phyloP scores from a whole-genome alignment of 192 early-diverging fungal species.

The Podila epicladia region DNA sequence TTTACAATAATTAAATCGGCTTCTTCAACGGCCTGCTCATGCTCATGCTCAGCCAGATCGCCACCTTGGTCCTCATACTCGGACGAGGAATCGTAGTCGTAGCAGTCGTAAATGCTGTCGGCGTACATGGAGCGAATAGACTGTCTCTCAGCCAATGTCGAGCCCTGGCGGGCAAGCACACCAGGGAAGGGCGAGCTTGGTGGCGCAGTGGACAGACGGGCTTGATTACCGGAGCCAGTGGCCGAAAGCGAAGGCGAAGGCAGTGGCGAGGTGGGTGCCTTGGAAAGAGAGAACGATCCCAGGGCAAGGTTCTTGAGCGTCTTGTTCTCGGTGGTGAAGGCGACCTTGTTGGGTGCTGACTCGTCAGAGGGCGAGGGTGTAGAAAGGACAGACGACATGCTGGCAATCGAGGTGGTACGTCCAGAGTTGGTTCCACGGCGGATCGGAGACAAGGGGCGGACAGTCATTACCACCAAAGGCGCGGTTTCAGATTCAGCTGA shows the following conservation, averaged over 20 bases:
- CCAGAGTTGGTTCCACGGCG: constrained; percentile 20
- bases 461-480: constrained; percentile 8
- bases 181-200: constrained; percentile 15
- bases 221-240: neutral
- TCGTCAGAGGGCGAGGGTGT: constrained; percentile 11
- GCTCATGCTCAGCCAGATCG: neutral
- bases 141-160: constrained; percentile 26
- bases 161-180: constrained; percentile 31
- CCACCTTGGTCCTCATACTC: constrained; percentile 23
- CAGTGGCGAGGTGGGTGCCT: constrained; percentile 40
- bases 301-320: constrained; percentile 16
- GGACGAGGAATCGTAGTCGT: constrained; percentile 46
- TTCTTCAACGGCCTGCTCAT: constrained; percentile 2
- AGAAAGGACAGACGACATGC: constrained; percentile 30
- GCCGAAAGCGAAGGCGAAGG: constrained; percentile 22
- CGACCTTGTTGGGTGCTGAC: neutral
- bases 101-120: constrained; percentile 49
- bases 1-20: neutral
- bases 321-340: neutral
- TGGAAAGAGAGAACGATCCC: constrained; percentile 18
- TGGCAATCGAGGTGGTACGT: constrained; percentile 12
- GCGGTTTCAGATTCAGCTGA: neutral
- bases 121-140: constrained; percentile 45
- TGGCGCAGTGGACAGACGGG: neutral
- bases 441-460: constrained; percentile 47